Evolutionary conservation across 257 asterid species (phyloP).

Genomic region (Nicotiana benthamiana): DNA sequence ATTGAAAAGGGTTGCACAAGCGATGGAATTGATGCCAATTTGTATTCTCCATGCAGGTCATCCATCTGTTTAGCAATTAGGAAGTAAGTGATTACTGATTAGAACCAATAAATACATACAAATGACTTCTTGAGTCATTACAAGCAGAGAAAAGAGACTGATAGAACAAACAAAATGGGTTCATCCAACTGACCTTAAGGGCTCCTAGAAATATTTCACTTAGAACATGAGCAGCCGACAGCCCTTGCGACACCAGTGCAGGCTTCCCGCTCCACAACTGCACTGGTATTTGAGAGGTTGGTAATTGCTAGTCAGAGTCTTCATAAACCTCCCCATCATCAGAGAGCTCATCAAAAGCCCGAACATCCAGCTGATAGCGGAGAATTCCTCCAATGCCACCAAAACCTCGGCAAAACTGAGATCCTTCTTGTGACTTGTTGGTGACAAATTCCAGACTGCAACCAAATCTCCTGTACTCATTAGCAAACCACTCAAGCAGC

Average conservation of each 20-base stretch:
- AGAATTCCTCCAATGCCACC: slow-evolving; percentile 18
- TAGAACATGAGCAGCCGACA: background rate
- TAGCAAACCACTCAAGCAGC: slow-evolving; percentile 17
- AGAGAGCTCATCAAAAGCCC: slow-evolving; percentile 16
- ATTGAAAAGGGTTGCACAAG: background rate
- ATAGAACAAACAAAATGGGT: background rate
- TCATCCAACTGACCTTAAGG: background rate
- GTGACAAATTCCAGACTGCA: slow-evolving; percentile 13
- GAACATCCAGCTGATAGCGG: slow-evolving; percentile 19
- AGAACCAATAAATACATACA: background rate
- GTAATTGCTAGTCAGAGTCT: slow-evolving; percentile 17
- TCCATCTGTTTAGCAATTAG: background rate
- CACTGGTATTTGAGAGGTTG: background rate
- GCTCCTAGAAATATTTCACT: background rate
- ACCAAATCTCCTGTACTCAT: slow-evolving; percentile 12
- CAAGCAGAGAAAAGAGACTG: background rate
- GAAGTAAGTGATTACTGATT: background rate
- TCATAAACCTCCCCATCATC: slow-evolving; percentile 9
- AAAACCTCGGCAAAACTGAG: slow-evolving; percentile 17
- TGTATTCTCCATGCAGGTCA: background rate
- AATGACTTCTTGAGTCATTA: background rate
- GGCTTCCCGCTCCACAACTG: slow-evolving; percentile 3
- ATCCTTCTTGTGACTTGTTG: slow-evolving; percentile 16
- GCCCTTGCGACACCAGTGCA: slow-evolving; percentile 14
- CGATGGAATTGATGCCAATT: background rate